Evolutionary conservation across 371 early-diverging fungal species (phyloP), one percentile per base, ranked within the genome.

Genomic region (Thermomucor indicae-seudaticae): DNA sequence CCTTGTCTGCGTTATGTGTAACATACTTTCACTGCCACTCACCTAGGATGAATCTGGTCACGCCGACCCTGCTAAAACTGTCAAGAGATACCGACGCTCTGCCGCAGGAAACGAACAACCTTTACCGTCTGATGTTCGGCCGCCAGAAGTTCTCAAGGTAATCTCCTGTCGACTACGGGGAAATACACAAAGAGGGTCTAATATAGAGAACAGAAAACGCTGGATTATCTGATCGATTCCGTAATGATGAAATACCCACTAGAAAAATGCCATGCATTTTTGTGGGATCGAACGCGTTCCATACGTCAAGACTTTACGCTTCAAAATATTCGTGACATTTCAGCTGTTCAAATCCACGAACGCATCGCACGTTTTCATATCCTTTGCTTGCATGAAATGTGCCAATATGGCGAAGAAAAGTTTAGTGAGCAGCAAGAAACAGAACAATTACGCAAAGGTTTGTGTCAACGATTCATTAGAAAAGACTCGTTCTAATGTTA

Each of bases 291-390:
- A 29, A 88, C 88, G 14, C 79, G 97, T 14, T 81, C 91, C 2
- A 91, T 96, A 39, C 74, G 93, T 35, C 84, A 86, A 60, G 98
- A 97, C 56, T 89, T 93, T 48, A 88, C 90, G 3, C 62, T 91
- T 3, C 96, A 96, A 61, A 90, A 92, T 59, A 78, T 79, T 50
- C 75, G 88, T 29, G 86, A 86, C 46, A 25, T 62, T 0, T 58
- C 62, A 17, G 87, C 95, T 0, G 81, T 95, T 0, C 55, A 68
- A 11, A 72, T 81, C 0, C 88, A 90, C 58, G 96, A 96, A 63
- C 71, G 84, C 10, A 91, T 95, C 37, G 92, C 93, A 6, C 81
- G 97, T 7, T 95, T 88, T 52, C 93, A 93, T 58, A 92, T 96
- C 30, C 48, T 92, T 4, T 87, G 84, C 43, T 60, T 84, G 7